Percentiles rank a stretch among this genome's conserved stretches.
Conservation (phyloP, 2,329 filamentous ascomycete species). For the Nigrospora osmanthi region DNA sequence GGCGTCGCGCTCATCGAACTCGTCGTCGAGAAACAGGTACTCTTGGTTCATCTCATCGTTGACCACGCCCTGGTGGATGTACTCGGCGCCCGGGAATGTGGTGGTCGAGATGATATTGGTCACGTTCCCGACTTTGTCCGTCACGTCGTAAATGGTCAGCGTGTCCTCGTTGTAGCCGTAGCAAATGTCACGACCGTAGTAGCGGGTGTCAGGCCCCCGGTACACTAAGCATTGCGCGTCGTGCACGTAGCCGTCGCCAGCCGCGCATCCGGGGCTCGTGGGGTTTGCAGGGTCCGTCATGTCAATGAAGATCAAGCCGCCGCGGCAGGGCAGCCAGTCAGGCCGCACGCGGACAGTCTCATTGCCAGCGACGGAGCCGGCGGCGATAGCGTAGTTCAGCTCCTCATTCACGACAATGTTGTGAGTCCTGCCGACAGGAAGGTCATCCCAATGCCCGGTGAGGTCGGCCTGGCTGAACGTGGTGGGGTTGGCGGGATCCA, state of each 20-base stretch:
- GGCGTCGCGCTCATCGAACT: slow-evolving; percentile 38
- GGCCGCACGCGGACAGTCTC: neutral
- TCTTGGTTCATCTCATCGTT: slow-evolving; percentile 34
- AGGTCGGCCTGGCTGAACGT: slow-evolving; percentile 26
- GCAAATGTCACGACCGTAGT: slow-evolving; percentile 43
- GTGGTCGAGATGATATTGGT: slow-evolving; percentile 41
- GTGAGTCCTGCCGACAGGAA: slow-evolving; percentile 33
- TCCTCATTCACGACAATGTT: slow-evolving; percentile 47
- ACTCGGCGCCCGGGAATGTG: slow-evolving; percentile 45
- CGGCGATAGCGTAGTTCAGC: slow-evolving; percentile 35
- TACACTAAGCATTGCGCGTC: slow-evolving; percentile 46
- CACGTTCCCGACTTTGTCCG: slow-evolving; percentile 30
- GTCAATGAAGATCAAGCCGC: slow-evolving; percentile 47
- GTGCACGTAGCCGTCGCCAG: slow-evolving; percentile 50
- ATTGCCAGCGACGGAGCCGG: slow-evolving; percentile 29
- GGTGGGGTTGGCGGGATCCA: slow-evolving; percentile 30
- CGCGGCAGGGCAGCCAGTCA: slow-evolving; percentile 19
- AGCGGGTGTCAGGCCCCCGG: slow-evolving; percentile 39
- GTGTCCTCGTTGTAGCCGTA: slow-evolving; percentile 48
- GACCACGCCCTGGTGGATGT: slow-evolving; percentile 52
- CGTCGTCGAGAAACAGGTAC: slow-evolving; percentile 44
- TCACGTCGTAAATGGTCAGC: slow-evolving; percentile 44
- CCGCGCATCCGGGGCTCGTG: slow-evolving; percentile 42
- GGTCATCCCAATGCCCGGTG: slow-evolving; percentile 21
- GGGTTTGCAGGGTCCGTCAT: slow-evolving; percentile 46